Percentiles rank a stretch among this genome's conserved stretches.
phyloP scores from a whole-genome alignment of 2,329 filamentous ascomycete genomes.

The Penicillium palitans region DNA sequence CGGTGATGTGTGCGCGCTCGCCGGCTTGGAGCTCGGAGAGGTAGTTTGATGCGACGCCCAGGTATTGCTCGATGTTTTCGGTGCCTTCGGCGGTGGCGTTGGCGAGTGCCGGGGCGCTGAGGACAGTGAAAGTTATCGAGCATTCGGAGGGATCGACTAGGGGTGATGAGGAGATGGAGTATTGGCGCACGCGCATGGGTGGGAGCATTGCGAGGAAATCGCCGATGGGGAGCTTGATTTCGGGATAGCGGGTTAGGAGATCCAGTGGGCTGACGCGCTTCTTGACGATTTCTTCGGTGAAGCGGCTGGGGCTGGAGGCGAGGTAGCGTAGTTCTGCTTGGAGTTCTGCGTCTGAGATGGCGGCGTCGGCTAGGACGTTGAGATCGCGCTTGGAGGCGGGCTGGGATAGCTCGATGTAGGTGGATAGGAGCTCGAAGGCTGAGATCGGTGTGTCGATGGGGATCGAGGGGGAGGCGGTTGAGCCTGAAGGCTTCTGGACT shows the following conservation, averaged over 20 bases:
- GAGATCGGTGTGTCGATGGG: constrained; percentile 60
- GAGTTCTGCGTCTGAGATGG: constrained; percentile 50
- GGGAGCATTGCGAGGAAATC: constrained; percentile 71
- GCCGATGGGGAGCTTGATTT: constrained; percentile 62
- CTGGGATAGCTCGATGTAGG: constrained; percentile 72
- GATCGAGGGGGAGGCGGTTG: constrained; percentile 38
- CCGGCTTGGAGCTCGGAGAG: constrained; percentile 49
- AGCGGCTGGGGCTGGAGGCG: constrained; percentile 38
- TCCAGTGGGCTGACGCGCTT: constrained; percentile 62
- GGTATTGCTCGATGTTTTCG: constrained; percentile 47
- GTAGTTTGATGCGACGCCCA: constrained; percentile 64
- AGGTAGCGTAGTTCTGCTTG: constrained; percentile 43
- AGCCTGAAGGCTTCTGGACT: constrained; percentile 56
- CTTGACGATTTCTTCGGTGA: constrained; percentile 51
- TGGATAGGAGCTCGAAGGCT: constrained; percentile 63
- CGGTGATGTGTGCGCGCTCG: constrained; percentile 35
- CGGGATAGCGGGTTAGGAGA: constrained; percentile 64
- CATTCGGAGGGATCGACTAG: constrained; percentile 57
- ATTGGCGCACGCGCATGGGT: constrained; percentile 75
- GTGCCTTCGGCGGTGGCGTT: constrained; percentile 42
- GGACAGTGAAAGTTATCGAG: constrained; percentile 68
- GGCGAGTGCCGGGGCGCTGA: constrained; percentile 55
- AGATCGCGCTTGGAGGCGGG: constrained; percentile 69
- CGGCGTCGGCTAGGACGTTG: constrained; percentile 47
- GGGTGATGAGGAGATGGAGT: constrained; percentile 76